Evolutionary conservation across 169 alveolate species (phyloP).

Genomic region (Eimeria acervulina): DNA sequence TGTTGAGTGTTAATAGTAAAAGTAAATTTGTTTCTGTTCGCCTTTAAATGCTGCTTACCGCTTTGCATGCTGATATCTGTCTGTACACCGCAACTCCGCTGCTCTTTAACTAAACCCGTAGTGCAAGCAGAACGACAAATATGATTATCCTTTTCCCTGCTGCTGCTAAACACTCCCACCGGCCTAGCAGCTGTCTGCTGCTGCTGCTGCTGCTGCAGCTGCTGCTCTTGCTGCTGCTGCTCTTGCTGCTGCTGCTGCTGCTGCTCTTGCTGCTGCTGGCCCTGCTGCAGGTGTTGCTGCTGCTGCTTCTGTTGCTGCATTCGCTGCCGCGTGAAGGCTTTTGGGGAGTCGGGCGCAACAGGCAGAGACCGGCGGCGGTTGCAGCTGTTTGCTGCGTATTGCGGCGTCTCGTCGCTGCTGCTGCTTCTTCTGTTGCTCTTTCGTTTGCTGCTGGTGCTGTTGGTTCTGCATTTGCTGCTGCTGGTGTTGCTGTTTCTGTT

Average conservation of each 20-base stretch:
- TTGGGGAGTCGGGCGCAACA: neutral
- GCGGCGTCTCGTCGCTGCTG: neutral
- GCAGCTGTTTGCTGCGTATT: constrained; percentile 2
- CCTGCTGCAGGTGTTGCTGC: neutral
- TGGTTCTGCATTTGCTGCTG: neutral
- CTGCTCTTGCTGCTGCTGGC: neutral
- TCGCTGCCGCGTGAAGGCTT: neutral
- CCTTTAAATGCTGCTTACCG: neutral
- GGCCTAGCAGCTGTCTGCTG: neutral
- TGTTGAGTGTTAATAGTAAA: too few species aligned
- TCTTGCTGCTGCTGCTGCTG: constrained; percentile 10
- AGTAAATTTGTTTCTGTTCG: too few species aligned
- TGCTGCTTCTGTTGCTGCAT: neutral
- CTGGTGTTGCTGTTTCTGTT: neutral
- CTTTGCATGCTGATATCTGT: neutral
- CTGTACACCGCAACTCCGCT: constrained; percentile 28
- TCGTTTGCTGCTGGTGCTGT: too few species aligned
- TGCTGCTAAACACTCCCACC: neutral
- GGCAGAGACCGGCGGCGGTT: constrained; percentile 25
- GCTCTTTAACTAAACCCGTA: neutral
- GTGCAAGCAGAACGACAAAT: too few species aligned
- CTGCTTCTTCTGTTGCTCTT: too few species aligned
- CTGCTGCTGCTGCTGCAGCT: neutral
- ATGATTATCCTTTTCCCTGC: neutral
- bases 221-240: constrained; percentile 31